A percentile compares a stretch with the other conserved stretches of the same genome.
These are phyloP conservation scores for Spinellus fusiger DNA, from an alignment of 192 early-diverging fungal species.

Conservation along the genomic window DNA sequence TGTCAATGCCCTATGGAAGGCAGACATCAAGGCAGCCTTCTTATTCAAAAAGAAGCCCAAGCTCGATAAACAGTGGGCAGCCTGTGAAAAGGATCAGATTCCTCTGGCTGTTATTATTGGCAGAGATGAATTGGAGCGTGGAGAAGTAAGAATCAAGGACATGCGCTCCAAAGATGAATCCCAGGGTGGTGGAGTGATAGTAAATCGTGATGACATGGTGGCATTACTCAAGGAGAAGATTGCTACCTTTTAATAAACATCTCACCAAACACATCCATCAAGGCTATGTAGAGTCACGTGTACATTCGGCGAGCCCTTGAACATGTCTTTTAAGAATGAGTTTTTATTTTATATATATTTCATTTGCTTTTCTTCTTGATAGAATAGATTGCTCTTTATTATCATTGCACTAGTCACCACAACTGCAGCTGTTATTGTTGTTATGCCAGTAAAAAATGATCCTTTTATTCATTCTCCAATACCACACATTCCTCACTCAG, in stretches of 20 bases:
- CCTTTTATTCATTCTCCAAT: too few species aligned
- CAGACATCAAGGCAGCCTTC: constrained; percentile 83
- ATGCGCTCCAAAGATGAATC: constrained; percentile 58
- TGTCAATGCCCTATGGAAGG: constrained; percentile 82
- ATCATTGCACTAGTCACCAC: too few species aligned
- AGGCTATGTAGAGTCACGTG: too few species aligned
- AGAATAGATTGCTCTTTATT: too few species aligned
- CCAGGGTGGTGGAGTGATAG: constrained; percentile 43
- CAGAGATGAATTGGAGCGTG: constrained; percentile 65
- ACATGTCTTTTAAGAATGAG: too few species aligned
- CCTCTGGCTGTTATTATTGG: constrained; percentile 89
- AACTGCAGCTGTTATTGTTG: too few species aligned
- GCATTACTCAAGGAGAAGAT: constrained; percentile 34
- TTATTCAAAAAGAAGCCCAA: constrained; percentile 86
- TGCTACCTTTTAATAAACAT: background rate
- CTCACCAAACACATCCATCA: background rate
- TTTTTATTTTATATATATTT: too few species aligned
- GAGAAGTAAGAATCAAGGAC: constrained; percentile 80
- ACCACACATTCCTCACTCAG: too few species aligned
- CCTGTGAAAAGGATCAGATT: constrained; percentile 78
- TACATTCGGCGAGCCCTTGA: too few species aligned
- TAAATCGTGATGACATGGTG: constrained; percentile 54
- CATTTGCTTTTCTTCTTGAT: too few species aligned
- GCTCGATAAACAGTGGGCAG: constrained; percentile 68
- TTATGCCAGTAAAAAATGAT: too few species aligned